These are phyloP conservation scores for Przewalskia tangutica DNA, from an alignment of 257 asterid genomes.

Conservation along the genomic window DNA sequence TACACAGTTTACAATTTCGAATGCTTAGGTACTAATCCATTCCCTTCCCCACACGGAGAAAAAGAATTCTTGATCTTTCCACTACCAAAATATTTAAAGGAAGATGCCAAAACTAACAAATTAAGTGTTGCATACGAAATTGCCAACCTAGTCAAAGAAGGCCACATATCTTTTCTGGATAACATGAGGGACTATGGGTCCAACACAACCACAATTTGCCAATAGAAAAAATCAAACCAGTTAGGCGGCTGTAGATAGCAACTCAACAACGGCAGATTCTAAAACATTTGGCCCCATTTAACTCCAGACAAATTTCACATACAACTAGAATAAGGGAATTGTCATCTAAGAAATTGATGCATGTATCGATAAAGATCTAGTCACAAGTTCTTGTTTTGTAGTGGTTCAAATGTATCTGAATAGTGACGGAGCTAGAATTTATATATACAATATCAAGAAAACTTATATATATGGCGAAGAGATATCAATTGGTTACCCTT, in stretches of 20 bases:
- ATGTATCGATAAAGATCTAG: not conserved
- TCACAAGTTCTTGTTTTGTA: not conserved
- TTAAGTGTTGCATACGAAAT: slow-evolving; percentile 2
- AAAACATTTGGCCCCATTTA: slow-evolving; percentile 18
- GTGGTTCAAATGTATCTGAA: not conserved
- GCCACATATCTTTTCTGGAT: not conserved
- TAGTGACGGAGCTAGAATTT: not conserved
- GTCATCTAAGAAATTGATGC: not conserved
- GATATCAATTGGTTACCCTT: too few relatives aligned
- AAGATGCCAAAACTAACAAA: not conserved
- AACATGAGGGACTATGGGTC: not conserved
- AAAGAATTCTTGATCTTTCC: not conserved
- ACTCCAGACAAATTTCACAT: slow-evolving; percentile 11
- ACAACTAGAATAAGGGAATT: not conserved
- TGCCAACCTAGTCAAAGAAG: slow-evolving; percentile 15
- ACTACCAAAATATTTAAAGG: not conserved
- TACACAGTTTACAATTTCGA: too few relatives aligned
- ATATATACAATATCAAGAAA: too few relatives aligned
- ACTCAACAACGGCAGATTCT: slow-evolving; percentile 34
- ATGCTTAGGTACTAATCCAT: not conserved
- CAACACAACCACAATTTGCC: not conserved
- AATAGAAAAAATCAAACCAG: not conserved
- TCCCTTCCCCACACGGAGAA: not conserved
- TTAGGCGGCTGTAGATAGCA: slow-evolving; percentile 40
- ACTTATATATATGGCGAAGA: too few relatives aligned